Evolutionary conservation across 768 basidiomycete genomes (phyloP).

Genomic region (Cubamyces lactineus): DNA sequence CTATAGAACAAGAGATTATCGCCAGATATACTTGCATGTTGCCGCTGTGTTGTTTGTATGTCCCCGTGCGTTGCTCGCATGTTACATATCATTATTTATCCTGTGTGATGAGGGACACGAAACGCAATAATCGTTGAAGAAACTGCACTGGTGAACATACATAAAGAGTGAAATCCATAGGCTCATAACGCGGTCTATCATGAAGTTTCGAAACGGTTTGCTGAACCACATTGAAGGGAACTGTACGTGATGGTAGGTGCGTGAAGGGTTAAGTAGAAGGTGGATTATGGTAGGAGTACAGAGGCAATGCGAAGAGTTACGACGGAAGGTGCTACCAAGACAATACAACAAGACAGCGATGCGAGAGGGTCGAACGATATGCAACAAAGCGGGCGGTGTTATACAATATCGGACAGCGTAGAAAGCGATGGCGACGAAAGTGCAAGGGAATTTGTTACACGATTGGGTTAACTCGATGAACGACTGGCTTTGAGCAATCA

Average conservation of each 20-base stretch:
- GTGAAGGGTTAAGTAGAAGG: too few species aligned
- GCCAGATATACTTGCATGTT: slow-evolving; percentile 3
- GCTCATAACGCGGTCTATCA: too few species aligned
- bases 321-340: too few species aligned
- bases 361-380: neutral
- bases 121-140: too few species aligned
- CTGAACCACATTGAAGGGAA: too few species aligned
- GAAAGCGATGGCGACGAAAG: neutral
- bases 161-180: too few species aligned
- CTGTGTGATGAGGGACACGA: too few species aligned
- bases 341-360: slow-evolving; percentile 2
- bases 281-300: too few species aligned
- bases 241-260: too few species aligned
- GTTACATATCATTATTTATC: neutral
- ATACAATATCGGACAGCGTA: slow-evolving; percentile 4
- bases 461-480: neutral
- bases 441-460: neutral
- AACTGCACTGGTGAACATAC: too few species aligned
- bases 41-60: slow-evolving; percentile 3
- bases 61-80: neutral
- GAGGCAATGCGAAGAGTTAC: too few species aligned
- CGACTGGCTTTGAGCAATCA: neutral
- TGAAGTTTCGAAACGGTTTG: too few species aligned
- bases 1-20: neutral
- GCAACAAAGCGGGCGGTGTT: neutral